Conservation (phyloP, 1,284 basidiomycete species). For the Bondarzewia mesenterica region DNA sequence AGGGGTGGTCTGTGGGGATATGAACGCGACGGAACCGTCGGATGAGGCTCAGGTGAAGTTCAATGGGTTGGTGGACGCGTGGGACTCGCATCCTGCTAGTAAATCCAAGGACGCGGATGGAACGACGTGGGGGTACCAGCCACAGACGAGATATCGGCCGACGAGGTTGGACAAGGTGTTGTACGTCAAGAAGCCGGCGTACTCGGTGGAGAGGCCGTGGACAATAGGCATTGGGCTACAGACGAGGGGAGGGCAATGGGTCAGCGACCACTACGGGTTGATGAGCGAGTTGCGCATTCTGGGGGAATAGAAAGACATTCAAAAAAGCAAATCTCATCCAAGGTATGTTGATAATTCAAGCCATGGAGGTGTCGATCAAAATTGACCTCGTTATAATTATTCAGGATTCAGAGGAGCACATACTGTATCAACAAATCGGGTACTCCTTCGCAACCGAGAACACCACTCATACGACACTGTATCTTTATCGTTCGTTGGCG, state of each 20-base stretch:
- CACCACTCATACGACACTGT: too few species aligned
- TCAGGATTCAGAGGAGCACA: too few species aligned
- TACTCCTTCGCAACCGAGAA: too few species aligned
- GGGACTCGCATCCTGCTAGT: constrained; percentile 24
- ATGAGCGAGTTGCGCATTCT: constrained; percentile 10
- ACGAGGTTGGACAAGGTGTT: constrained; percentile 60
- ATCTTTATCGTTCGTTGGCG: too few species aligned
- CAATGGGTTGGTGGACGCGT: constrained; percentile 49
- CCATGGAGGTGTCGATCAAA: too few species aligned
- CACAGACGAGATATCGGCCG: constrained; percentile 32
- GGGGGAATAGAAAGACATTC: neutral
- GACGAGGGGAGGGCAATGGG: constrained; percentile 35
- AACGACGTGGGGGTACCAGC: constrained; percentile 63
- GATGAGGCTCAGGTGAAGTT: constrained; percentile 35
- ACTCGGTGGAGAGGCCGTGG: constrained; percentile 41
- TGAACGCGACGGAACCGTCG: constrained; percentile 49
- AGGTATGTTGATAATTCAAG: too few species aligned
- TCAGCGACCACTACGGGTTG: constrained; percentile 62
- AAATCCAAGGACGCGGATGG: constrained; percentile 28
- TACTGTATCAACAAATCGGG: too few species aligned
- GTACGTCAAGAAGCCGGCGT: constrained; percentile 36
- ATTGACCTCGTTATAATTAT: too few species aligned
- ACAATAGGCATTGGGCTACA: constrained; percentile 47
- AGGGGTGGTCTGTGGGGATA: constrained; percentile 59
- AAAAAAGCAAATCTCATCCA: too few species aligned